Evolutionary conservation across 2,329 filamentous ascomycete genomes (phyloP), one percentile per base, ranked within the genome.

Genomic region (Helicocarpus griseus): DNA sequence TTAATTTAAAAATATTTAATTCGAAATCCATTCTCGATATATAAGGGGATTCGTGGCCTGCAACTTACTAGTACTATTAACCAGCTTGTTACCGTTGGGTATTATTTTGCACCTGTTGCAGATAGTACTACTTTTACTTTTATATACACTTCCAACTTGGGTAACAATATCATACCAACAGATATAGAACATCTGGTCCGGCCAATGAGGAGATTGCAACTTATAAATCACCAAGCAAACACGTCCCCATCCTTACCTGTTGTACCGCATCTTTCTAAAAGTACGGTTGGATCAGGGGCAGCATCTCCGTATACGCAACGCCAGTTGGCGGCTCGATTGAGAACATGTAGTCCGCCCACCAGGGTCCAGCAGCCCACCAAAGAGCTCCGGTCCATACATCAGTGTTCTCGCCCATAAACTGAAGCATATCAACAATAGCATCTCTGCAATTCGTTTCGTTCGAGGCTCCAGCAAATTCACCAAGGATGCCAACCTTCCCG

Each of bases 301-400:
- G 41, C 11, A 21, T 24, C n/a, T 7, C 41, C 24, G n/a, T 9
- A 28, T 45, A 45, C 41, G 41, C 41, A 45, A 26, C 4, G 13
- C 41, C 41, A 45, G 41, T 45, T 22, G n/a, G 13, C 5, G 77
- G 77, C 67, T 80, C 77, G 59, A 79, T 70, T 43, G 60, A 68
- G 49, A 65, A 77, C 41, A 76, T 73, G 52, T 77, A 77, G 51
- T 67, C 60, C 0, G 60, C 71, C 75, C 73, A 69, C 67, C 65
- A 80, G 2, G 77, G 77, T 0, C 78, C 78, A 21, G 75, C 78
- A 28, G 73, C 73, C 77, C 78, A 80, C 75, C 75, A 80, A 0
- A 74, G 46, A 0, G 70, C 74, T 11, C 78, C 78, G 31, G 62
- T 64, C 78, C 78, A 79, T 2, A 79, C 75, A 63, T 79, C 76